Base-by-base conservation (phyloP, 805 yeast species). In the Blastobotrys parvus region DNA sequence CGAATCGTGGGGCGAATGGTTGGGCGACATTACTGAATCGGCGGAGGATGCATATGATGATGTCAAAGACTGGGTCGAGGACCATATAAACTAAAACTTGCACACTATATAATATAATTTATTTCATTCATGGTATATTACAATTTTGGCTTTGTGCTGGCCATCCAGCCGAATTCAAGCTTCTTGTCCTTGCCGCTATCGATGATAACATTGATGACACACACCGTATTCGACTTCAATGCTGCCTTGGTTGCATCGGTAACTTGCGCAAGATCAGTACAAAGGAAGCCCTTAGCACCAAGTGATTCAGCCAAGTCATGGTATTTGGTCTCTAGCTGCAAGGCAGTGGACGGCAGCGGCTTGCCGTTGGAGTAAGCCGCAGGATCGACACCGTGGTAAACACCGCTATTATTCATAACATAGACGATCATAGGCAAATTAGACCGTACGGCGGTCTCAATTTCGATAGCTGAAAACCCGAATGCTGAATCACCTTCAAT, bases 401-500 rank as follows among this genome's bases (percentile, higher is more conserved):
- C 77, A 1, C 89, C 89, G 23, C 80, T 72, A 56, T 81, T 81
- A 59, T 81, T 81, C 80, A 81, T 77, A n/a, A 81, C 77, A 20
- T 76, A 65, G 7, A 81, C 63, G 4, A 80, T 60, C 49, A 79
- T 60, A 2, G 81, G 80, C 18, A 80, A 58, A 2, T 66, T 55
- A 21, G 68, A 60, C 34, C 88, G 62, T 3, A 74, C 75, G 1
- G 82, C 75, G 0, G 89, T 81, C 54, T 82, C 88, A n/a, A 81
- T 48, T 50, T 81, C 89, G 70, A 80, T 70, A 0, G 77, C 85
- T 4, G 82, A 75, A 54, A 81, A 81, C 2, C 88, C 88, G 63
- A 81, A 78, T 2, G 88, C 88, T 1, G 88, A 80, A 56, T 82
- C 88, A 4, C 88, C 89, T 56, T 78, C 82, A 23, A 81, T 75